phyloP scores from a whole-genome alignment of 176 grass and related monocot genomes.

The Lolium multiflorum region DNA sequence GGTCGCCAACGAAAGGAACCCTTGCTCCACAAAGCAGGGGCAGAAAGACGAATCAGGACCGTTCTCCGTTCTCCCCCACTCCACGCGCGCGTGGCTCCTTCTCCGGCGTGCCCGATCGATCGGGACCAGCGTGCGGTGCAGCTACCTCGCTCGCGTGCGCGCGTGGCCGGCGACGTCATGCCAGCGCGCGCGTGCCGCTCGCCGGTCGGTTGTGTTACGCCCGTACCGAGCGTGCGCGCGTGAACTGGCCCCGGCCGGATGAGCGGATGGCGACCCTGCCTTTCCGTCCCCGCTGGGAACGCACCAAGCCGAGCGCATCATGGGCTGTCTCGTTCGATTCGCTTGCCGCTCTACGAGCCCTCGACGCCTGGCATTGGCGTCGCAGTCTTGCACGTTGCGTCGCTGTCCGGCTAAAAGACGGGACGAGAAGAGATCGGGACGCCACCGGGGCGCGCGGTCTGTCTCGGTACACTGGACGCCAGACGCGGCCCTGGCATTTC shows the following conservation, averaged over 20 bases:
- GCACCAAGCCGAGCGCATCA: not conserved
- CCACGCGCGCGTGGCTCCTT: slow-evolving; percentile 14
- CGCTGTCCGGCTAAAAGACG: not conserved
- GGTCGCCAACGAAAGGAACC: not conserved
- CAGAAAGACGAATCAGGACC: not conserved
- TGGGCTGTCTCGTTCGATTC: not conserved
- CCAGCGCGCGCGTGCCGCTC: slow-evolving; percentile 1
- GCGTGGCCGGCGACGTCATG: not conserved
- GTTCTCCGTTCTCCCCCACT: not conserved
- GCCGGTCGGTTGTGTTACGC: not conserved
- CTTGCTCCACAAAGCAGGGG: not conserved
- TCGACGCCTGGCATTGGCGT: too few species aligned
- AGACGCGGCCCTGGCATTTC: too few species aligned
- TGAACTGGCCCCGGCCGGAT: not conserved
- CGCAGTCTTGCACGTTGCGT: not conserved
- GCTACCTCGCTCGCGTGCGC: too few species aligned
- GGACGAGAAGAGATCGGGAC: not conserved
- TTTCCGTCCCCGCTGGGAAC: not conserved
- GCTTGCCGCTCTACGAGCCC: too few species aligned
- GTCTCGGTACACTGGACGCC: too few species aligned
- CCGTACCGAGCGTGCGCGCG: slow-evolving; percentile 15
- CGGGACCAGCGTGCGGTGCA: not conserved
- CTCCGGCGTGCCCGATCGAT: not conserved
- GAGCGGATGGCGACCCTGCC: not conserved
- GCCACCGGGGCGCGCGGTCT: too few species aligned